Evolutionary conservation across 257 asterid species (phyloP).

Genomic region (Solanum chmielewskii): DNA sequence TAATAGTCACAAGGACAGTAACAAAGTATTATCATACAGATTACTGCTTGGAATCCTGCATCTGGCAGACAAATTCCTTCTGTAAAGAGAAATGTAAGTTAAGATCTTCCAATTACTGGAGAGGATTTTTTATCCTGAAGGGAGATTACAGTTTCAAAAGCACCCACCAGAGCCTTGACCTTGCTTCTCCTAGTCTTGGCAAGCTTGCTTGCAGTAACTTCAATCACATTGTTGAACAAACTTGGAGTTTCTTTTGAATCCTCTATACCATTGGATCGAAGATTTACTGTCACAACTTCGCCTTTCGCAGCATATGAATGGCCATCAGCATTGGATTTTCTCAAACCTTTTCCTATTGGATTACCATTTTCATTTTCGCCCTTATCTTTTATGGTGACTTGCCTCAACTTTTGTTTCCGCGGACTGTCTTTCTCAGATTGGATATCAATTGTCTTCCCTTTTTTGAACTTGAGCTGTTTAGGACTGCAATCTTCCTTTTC

Average conservation of each 20-base stretch:
- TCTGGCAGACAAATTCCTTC: background rate
- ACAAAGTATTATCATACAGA: background rate
- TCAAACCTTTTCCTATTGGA: background rate
- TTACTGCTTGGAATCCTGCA: background rate
- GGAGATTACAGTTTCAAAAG: slow-evolving; percentile 45
- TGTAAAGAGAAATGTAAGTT: background rate
- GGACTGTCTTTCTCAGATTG: background rate
- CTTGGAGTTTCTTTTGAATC: background rate
- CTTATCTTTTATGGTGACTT: background rate
- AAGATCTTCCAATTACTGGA: background rate
- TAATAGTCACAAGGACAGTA: background rate
- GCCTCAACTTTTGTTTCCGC: background rate
- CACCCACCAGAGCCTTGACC: slow-evolving; percentile 65
- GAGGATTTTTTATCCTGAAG: slow-evolving; percentile 21
- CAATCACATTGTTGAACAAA: slow-evolving; percentile 16
- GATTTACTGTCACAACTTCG: background rate
- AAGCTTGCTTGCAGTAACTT: slow-evolving; percentile 45
- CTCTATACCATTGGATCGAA: background rate
- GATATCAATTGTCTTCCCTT: background rate
- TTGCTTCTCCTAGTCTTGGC: slow-evolving; percentile 37
- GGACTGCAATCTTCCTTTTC: background rate
- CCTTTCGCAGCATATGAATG: background rate
- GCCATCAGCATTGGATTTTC: background rate
- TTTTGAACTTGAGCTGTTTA: background rate
- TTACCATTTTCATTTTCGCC: background rate